Evolutionary conservation across 2,329 filamentous ascomycete genomes (phyloP), one percentile per base, ranked within the genome.

Genomic region (Monilinia fructicola): DNA sequence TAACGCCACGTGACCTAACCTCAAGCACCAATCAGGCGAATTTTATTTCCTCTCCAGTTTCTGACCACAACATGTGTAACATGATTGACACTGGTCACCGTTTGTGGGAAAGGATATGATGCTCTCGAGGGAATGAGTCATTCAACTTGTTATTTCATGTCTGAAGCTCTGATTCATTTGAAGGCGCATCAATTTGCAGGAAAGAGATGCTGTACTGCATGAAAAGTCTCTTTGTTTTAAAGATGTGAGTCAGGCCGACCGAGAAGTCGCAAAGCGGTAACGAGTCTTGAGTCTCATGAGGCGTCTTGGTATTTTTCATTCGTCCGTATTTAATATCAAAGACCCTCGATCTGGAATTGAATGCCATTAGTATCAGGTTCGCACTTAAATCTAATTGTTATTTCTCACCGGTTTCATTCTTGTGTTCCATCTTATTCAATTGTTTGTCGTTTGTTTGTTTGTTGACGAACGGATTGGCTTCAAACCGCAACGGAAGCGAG

Each of bases 161-260:
- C 2, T 14, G 5, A 26, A 28, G 28, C n/a, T 26, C 21, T 21
- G 9, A 38, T 52, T 26, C 14, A 18, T 16, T 26, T 21, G 28
- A 11, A 38, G 10, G 58, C 44, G 14, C 16, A 38, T 35, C 21
- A n/a, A 35, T 18, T 38, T n/a, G 38, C 38, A 18, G 28, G 21
- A 35, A 38, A 38, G 31, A 54, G 18, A 23, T 59, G 55, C 46
- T 46, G 44, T 38, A 28, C 23, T 60, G 46, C 44, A 38, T 50
- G 21, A 35, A 18, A 31, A 14, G 18, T 48, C 35, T 21, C 28
- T 35, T 61, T 31, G 1, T 3, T 26, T 11, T 16, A 31, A 61
- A 31, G n/a, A 61, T 61, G 31, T 61, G 58, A 61, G 44, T 61
- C 58, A 61, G 21, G 44, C 58, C 58, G 46, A 14, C 6, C 9